Base-by-base conservation (phyloP, 768 basidiomycete species). In the Suillus decipiens region DNA sequence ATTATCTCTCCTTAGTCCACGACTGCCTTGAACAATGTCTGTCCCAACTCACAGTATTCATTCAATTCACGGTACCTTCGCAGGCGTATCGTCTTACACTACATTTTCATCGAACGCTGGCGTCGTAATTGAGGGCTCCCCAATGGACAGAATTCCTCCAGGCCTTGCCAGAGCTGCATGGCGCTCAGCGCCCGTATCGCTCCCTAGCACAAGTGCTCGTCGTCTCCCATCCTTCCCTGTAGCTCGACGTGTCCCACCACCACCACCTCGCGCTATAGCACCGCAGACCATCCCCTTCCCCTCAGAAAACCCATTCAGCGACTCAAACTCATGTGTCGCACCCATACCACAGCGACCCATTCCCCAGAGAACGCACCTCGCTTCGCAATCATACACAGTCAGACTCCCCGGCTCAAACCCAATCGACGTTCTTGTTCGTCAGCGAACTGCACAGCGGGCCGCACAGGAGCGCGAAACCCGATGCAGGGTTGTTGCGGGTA, bases 401-500 rank as follows among this genome's bases (percentile, higher is more conserved):
- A 74, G 64, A 36, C 51, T 76, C 10, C 75, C 75, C 0, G 69
- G 70, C 8, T 19, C 68, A 1, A 64, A 64, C 1, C 64, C 70
- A 33, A 36, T 75, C 2, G 73, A 75, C 9, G 63, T 65, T 9
- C 41, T 75, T 34, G 66, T 76, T 11, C 73, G 75, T 6, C 75
- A 75, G 59, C 55, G 73, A 56, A 74, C 74, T 36, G 73, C 74
- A 4, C 74, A 74, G 50, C 51, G 74, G 42, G 64, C 64, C 67
- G 75, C 69, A 56, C 72, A 70, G 71, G 78, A 79, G 61, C 75
- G 71, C 64, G 79, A 80, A 61, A 77, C 79, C 6, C 76, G 80
- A 15, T 79, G 81, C 63, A 80, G 79, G 68, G 79, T 86, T 60
- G 85, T 88, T 1, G 86, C 86, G 2, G 84, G 83, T 22, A 85